These are phyloP conservation scores for Trametes versicolor DNA, from an alignment of 1,284 basidiomycete genomes.

Conservation along the genomic window DNA sequence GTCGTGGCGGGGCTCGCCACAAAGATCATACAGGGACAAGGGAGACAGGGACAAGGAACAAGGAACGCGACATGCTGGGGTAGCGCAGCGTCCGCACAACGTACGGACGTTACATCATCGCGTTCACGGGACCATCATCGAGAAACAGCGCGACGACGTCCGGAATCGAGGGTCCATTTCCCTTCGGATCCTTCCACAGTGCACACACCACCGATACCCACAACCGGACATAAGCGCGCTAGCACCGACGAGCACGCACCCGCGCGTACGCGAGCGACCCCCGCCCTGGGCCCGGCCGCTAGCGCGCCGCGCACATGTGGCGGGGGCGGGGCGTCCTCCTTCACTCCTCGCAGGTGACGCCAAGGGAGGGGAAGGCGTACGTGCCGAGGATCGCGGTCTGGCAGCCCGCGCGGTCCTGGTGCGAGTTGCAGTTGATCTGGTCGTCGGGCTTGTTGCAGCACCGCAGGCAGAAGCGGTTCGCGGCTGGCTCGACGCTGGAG, in stretches of 20 bases:
- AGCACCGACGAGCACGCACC: slow-evolving; percentile 25
- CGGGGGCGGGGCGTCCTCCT: slow-evolving; percentile 12
- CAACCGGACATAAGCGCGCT: slow-evolving; percentile 32
- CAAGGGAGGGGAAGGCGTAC: slow-evolving; percentile 53
- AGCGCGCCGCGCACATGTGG: slow-evolving; percentile 20
- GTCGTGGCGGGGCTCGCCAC: slow-evolving; percentile 11
- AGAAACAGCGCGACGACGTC: slow-evolving; percentile 8
- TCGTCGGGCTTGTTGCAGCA: slow-evolving; percentile 55
- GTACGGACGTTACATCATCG: slow-evolving; percentile 1
- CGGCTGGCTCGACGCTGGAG: slow-evolving; percentile 55
- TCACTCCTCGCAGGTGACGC: slow-evolving; percentile 44
- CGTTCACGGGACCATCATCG: slow-evolving; percentile 10
- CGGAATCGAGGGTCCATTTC: slow-evolving; percentile 20
- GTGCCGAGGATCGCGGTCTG: slow-evolving; percentile 53
- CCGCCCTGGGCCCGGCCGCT: slow-evolving; percentile 22
- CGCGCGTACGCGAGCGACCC: slow-evolving; percentile 26
- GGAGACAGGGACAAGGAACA: slow-evolving; percentile 6
- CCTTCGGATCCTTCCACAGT: not conserved
- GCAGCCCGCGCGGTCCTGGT: slow-evolving; percentile 57
- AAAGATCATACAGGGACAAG: not conserved
- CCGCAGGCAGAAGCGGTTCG: slow-evolving; percentile 58
- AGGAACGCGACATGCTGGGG: slow-evolving; percentile 9
- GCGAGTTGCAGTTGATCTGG: slow-evolving; percentile 61
- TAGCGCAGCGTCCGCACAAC: slow-evolving; percentile 5
- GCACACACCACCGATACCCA: slow-evolving; percentile 13